phyloP scores from a whole-genome alignment of 2,329 filamentous ascomycete species.

The Alternaria burnsii region DNA sequence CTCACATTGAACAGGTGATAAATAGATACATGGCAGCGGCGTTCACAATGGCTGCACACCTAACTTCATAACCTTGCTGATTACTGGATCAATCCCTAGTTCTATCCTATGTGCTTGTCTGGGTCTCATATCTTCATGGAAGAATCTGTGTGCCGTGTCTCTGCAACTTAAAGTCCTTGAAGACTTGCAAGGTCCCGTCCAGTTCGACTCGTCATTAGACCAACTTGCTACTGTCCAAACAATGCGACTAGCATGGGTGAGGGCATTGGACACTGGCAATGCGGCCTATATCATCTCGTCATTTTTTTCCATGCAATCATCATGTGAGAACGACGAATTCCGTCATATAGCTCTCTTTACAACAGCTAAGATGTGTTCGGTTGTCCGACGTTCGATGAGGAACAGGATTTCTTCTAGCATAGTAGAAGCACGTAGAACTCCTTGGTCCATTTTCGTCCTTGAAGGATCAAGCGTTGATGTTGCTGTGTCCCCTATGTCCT shows the following conservation, averaged over 20 bases:
- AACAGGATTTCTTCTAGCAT: not conserved
- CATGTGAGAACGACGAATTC: not conserved
- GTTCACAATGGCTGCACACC: not conserved
- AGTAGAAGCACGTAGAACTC: not conserved
- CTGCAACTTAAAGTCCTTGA: not conserved
- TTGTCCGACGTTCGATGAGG: not conserved
- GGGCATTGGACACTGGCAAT: not conserved
- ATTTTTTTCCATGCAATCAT: not conserved
- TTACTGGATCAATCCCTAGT: not conserved
- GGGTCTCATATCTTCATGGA: no score
- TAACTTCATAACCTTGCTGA: not conserved
- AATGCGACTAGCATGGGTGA: not conserved
- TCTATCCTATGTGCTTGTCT: not conserved
- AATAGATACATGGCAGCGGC: not conserved
- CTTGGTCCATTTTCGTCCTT: not conserved
- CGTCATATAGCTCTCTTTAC: not conserved
- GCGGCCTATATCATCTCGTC: not conserved
- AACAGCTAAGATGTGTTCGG: not conserved
- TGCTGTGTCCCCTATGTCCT: not conserved
- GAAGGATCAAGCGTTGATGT: not conserved
- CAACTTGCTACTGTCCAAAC: not conserved
- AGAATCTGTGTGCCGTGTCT: no score
- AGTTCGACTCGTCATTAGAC: not conserved
- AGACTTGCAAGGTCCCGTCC: not conserved
- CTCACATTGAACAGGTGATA: not conserved